Evolutionary conservation across 2,329 filamentous ascomycete genomes (phyloP).

Genomic region (Stenocarpella maydis): DNA sequence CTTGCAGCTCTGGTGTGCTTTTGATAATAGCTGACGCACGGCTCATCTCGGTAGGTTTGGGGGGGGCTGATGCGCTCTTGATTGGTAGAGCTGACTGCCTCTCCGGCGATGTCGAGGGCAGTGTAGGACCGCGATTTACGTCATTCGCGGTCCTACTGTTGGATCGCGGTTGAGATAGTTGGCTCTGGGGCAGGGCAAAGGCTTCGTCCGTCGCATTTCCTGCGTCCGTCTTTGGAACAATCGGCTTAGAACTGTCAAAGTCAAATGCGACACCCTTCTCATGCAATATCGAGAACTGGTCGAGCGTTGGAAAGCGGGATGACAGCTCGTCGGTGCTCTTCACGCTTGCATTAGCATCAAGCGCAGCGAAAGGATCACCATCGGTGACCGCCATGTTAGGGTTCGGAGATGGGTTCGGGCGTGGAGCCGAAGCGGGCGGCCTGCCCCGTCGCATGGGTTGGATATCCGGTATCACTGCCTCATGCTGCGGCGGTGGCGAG

Average conservation of each 20-base stretch:
- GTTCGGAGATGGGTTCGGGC: slow-evolving; percentile 51
- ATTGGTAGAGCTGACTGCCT: slow-evolving; percentile 45
- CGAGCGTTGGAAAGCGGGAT: slow-evolving; percentile 84
- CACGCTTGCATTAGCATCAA: slow-evolving; percentile 66
- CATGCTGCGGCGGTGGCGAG: slow-evolving; percentile 74
- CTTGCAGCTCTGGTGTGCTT: slow-evolving; percentile 68
- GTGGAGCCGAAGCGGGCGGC: slow-evolving; percentile 59
- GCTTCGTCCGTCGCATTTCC: slow-evolving; percentile 74
- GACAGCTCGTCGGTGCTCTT: slow-evolving; percentile 79
- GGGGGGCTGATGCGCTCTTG: slow-evolving; percentile 51
- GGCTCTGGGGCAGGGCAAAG: slow-evolving; percentile 64
- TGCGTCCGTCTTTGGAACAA: slow-evolving; percentile 69
- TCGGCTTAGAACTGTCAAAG: slow-evolving; percentile 69
- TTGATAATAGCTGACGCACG: slow-evolving; percentile 71
- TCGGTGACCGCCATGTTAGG: slow-evolving; percentile 71
- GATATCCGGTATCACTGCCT: slow-evolving; percentile 83
- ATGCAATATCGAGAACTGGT: slow-evolving; percentile 90
- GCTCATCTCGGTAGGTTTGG: slow-evolving; percentile 59
- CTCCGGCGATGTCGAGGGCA: slow-evolving; percentile 39
- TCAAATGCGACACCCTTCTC: slow-evolving; percentile 86
- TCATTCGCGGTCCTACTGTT: slow-evolving; percentile 44
- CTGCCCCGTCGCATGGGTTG: slow-evolving; percentile 92
- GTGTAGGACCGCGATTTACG: slow-evolving; percentile 43
- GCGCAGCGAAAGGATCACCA: slow-evolving; percentile 87
- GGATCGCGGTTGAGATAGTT: slow-evolving; percentile 40